A percentile compares a stretch with the other conserved stretches of the same genome.
These are phyloP conservation scores for Alternaria rosae DNA, from an alignment of 2,329 filamentous ascomycete genomes.

Conservation along the genomic window DNA sequence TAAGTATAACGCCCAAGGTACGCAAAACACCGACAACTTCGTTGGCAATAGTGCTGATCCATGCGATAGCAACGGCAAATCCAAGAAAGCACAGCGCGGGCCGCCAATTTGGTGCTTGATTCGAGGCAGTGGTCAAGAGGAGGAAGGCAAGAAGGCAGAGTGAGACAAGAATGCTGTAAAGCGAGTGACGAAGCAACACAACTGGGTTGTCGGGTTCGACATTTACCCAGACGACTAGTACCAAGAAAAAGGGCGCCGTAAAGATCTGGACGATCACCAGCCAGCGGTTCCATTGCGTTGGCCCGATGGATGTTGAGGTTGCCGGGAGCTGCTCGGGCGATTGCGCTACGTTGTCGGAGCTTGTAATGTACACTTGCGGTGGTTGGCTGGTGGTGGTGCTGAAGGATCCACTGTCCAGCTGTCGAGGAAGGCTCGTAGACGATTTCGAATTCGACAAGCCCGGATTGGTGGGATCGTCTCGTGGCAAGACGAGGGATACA, in stretches of 20 bases:
- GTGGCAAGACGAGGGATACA: constrained; percentile 25
- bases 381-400: constrained; percentile 29
- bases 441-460: constrained; percentile 17
- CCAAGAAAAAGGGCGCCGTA: constrained; percentile 83
- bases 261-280: constrained; percentile 85
- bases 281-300: constrained; percentile 86
- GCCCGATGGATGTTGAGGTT: constrained; percentile 24
- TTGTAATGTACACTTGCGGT: constrained; percentile 41
- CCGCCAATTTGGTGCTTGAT: constrained; percentile 74
- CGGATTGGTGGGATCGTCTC: constrained; percentile 23
- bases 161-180: constrained; percentile 62
- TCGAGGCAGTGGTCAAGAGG: constrained; percentile 71
- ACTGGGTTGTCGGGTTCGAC: constrained; percentile 63
- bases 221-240: constrained; percentile 78
- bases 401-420: constrained; percentile 13
- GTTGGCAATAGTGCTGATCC: constrained; percentile 95
- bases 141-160: constrained; percentile 71
- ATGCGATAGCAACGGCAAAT: constrained; percentile 89
- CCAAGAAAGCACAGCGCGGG: constrained; percentile 85
- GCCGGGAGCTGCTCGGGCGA: constrained; percentile 46
- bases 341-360: constrained; percentile 43
- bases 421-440: not conserved
- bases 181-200: constrained; percentile 65
- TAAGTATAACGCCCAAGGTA: constrained; percentile 86
- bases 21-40: constrained; percentile 97